These are phyloP conservation scores for Blepharisma stoltei DNA, from an alignment of 73 alveolate genomes.

Conservation along the genomic window DNA sequence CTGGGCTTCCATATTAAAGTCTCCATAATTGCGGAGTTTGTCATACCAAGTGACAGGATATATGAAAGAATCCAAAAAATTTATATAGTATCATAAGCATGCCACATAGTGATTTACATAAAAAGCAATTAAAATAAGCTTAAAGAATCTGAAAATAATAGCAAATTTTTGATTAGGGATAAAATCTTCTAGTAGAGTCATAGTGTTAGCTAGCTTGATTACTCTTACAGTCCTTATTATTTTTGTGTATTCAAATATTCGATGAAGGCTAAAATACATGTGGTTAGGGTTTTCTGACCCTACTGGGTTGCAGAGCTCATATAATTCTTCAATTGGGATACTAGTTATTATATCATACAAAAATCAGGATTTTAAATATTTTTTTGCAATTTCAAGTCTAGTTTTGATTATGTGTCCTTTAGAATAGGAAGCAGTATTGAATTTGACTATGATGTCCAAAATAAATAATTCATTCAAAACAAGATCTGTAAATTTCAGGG, in stretches of 20 bases:
- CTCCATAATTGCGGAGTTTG: conserved; percentile 45
- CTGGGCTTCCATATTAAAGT: not conserved
- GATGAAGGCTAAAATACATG: no score
- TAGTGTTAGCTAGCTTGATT: no score
- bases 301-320: not conserved
- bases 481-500: no score
- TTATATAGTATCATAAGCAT: not conserved
- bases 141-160: not conserved
- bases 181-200: no score
- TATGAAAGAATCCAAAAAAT: not conserved
- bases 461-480: not conserved
- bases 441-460: not conserved
- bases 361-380: not conserved
- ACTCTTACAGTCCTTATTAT: no score
- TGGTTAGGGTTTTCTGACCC: no score
- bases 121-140: not conserved
- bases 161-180: no score
- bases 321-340: not conserved
- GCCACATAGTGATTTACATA: not conserved
- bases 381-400: not conserved
- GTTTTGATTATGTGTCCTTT: not conserved
- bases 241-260: no score
- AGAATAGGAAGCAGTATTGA: conserved; percentile 18
- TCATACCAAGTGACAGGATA: conserved; percentile 64
- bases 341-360: not conserved